Base-by-base conservation (phyloP, 495 filamentous ascomycete species). In the Staphylotrichum longicolle region DNA sequence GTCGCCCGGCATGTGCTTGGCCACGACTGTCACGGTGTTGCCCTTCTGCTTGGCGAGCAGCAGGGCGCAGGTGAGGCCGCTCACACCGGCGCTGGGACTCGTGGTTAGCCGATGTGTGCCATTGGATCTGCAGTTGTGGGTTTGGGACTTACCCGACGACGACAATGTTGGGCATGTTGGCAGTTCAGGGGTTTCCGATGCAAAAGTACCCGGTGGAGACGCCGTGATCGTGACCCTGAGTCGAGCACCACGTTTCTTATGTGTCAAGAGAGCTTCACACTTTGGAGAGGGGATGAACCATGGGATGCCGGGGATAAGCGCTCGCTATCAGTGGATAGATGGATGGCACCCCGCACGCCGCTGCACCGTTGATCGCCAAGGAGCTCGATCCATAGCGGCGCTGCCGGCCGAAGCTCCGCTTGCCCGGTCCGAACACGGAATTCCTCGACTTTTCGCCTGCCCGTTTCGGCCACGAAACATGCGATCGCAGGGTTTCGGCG, bases 1-100 rank as follows among this genome's bases (percentile, higher is more conserved):
- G 78, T 98, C 94, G 41, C 94, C 94, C 0, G 94, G 94, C 95
- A 98, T 96, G 68, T 98, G 93, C 72, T 96, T 97, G 30, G 91
- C 91, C 3, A 93, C 79, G 32, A 98, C 82, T 4, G 92, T 96
- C 62, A 98, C 79, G 30, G 45, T 66, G 54, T 84, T 83, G 66
- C 86, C 86, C 30, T 82, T 74, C 65, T 89, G 83, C 63, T 85
- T 85, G 46, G 93, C 89, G 33, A 98, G 83, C 15, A 90, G 74
- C 40, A 96, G 83, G 7, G 95, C 94, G 8, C 90, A 92, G n/a
- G 94, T 98, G 57, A 98, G 82, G 54, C 94, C 94, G 50, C 87
- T 83, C 5, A 98, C 93, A 14, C 94, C 94, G 59, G 94, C 95
- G 45, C 94, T 97, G 64, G 5, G 37, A 10, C 37, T 20, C 15